Percentiles rank a stretch among this genome's conserved stretches.
These are phyloP conservation scores for Saksenaea oblongispora DNA, from an alignment of 371 early-diverging fungal species.

Conservation along the genomic window DNA sequence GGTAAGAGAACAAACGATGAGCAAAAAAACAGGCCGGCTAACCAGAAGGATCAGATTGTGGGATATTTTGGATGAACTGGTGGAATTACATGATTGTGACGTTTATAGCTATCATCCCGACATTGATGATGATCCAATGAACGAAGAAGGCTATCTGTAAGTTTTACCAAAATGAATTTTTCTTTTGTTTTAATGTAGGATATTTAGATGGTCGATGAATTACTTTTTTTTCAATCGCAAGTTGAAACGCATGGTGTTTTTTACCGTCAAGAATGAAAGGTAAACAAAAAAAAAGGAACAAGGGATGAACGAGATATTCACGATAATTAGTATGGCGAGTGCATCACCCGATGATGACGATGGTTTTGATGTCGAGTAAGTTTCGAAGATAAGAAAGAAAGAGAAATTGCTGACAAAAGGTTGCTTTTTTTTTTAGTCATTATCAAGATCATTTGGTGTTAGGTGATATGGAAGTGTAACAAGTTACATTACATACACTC, in stretches of 20 bases:
- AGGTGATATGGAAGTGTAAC: conserved; percentile 46
- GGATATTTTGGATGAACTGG: conserved; percentile 82
- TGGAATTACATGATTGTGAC: conserved; percentile 80
- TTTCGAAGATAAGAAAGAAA: conserved; percentile 11
- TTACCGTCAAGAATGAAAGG: conserved; percentile 86
- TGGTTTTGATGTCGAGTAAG: conserved; percentile 20
- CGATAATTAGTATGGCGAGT: conserved; percentile 27
- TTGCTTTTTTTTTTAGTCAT: conserved; percentile 19
- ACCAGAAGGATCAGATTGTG: conserved; percentile 55
- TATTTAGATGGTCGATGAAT: conserved; percentile 86
- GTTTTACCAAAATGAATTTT: not conserved
- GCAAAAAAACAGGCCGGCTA: not conserved
- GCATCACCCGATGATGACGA: conserved; percentile 35
- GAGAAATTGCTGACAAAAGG: not conserved
- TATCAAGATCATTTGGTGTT: conserved; percentile 41
- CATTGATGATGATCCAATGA: conserved; percentile 85
- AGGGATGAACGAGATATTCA: not conserved
- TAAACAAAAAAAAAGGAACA: conserved; percentile 23
- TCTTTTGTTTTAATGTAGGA: not conserved
- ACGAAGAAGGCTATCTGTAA: conserved; percentile 63
- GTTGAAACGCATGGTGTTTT: conserved; percentile 87
- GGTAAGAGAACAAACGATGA: conserved; percentile 21
- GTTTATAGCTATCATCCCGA: conserved; percentile 89
- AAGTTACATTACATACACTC: conserved; percentile 5
- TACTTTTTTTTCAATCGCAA: conserved; percentile 93